Percentiles rank a stretch among this genome's conserved stretches.
Conservation (phyloP, 2,329 filamentous ascomycete genomes). For the Fusarium albidum region DNA sequence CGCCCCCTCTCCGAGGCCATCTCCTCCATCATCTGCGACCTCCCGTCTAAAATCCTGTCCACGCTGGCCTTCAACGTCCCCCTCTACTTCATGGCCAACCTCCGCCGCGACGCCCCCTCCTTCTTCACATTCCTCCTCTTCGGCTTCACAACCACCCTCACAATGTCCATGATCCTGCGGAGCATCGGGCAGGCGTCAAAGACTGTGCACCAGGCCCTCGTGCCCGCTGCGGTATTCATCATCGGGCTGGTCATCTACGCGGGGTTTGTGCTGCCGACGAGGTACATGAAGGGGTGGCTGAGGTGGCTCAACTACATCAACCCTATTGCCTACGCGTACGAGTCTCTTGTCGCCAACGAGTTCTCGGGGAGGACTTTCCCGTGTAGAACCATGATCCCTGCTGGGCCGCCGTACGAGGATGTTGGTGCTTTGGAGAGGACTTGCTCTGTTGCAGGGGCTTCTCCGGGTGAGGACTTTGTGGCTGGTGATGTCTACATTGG, state of each 20-base stretch:
- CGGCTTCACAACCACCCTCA: constrained; percentile 48
- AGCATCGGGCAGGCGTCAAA: constrained; percentile 43
- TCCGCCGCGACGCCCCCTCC: constrained; percentile 62
- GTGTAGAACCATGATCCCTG: constrained; percentile 62
- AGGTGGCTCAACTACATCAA: constrained; percentile 73
- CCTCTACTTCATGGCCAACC: constrained; percentile 73
- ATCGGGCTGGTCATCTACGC: constrained; percentile 62
- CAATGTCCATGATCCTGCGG: constrained; percentile 42
- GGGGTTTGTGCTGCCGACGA: constrained; percentile 37
- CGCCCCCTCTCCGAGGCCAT: constrained; percentile 44
- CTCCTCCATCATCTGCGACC: constrained; percentile 36
- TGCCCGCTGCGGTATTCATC: constrained; percentile 62
- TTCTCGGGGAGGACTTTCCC: constrained; percentile 59
- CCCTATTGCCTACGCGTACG: constrained; percentile 63
- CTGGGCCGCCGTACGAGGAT: constrained; percentile 57
- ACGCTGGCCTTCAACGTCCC: constrained; percentile 42
- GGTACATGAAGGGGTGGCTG: constrained; percentile 40
- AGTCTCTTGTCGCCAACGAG: constrained; percentile 39
- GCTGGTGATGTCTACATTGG: constrained; percentile 69
- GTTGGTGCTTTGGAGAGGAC: constrained; percentile 66
- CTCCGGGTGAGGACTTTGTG: constrained; percentile 63
- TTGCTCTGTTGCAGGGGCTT: too few relatives aligned
- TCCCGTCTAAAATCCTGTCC: constrained; percentile 39
- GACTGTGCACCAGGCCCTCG: constrained; percentile 46
- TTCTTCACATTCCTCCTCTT: constrained; percentile 67